Evolutionary conservation across 139 green algal genomes (phyloP).

Genomic region (Tetradesmus lagerheimii): DNA sequence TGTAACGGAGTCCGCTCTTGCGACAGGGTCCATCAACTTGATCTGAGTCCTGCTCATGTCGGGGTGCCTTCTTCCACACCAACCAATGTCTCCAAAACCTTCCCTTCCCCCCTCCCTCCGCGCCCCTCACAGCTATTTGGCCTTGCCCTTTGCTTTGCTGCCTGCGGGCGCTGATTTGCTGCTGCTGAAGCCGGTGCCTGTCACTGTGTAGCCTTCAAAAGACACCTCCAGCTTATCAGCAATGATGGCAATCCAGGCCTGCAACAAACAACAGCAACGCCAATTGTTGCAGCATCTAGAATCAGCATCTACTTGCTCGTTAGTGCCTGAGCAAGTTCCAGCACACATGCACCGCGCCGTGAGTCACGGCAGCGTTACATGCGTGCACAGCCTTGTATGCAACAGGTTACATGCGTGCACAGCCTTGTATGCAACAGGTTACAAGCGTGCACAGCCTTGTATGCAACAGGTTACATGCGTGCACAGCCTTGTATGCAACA

Average conservation of each 20-base stretch:
- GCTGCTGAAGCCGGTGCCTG: slow-evolving; percentile 29
- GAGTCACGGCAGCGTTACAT: no score
- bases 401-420: neutral
- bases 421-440: neutral
- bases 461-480: no score
- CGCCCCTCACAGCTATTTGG: neutral
- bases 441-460: neutral
- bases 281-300: no score
- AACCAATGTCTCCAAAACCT: neutral
- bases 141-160: neutral
- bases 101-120: no score
- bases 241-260: slow-evolving; percentile 77
- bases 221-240: slow-evolving; percentile 87
- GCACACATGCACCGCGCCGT: no score
- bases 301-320: no score
- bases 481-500: neutral
- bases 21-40: no score
- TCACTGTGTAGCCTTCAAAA: slow-evolving; percentile 52
- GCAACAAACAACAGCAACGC: slow-evolving; percentile 16
- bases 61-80: no score
- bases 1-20: no score
- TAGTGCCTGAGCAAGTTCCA: no score
- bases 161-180: neutral
- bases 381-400: no score
- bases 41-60: no score